Percentiles rank a stretch among this genome's conserved stretches.
These are phyloP conservation scores for Chimonanthus salicifolius DNA, from an alignment of 164 flowering plant genomes.

Conservation along the genomic window DNA sequence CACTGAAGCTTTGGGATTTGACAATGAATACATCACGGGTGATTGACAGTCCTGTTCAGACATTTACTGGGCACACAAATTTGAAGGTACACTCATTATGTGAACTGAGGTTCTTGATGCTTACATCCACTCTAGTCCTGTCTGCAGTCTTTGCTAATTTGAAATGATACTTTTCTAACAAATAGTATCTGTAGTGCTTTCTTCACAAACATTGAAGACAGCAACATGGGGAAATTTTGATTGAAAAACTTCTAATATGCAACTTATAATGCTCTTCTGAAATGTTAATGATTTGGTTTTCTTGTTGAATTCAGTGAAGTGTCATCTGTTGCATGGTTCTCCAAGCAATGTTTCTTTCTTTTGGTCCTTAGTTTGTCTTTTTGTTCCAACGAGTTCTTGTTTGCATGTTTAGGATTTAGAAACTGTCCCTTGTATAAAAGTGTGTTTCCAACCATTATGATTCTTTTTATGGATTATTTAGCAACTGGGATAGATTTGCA, in stretches of 20 bases:
- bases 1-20: slow-evolving; percentile 94
- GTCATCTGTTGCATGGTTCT: background rate
- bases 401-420: background rate
- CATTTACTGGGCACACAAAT: slow-evolving; percentile 88
- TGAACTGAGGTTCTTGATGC: background rate
- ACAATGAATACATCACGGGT: slow-evolving; percentile 58
- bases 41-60: slow-evolving; percentile 68
- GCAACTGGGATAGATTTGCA: background rate
- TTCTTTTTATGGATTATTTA: background rate
- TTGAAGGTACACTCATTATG: slow-evolving; percentile 55
- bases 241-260: too few relatives aligned
- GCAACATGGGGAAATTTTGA: too few relatives aligned
- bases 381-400: too few relatives aligned
- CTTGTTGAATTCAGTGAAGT: background rate
- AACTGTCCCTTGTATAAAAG: background rate
- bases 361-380: background rate
- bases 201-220: too few relatives aligned
- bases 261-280: background rate
- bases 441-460: background rate
- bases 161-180: background rate
- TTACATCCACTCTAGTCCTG: background rate
- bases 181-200: too few relatives aligned
- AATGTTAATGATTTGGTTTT: background rate
- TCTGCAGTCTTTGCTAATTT: slow-evolving; percentile 2
- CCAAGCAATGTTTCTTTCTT: background rate